Conservation (phyloP, 768 basidiomycete species). For the Gloeopeniophorella convolvens region DNA sequence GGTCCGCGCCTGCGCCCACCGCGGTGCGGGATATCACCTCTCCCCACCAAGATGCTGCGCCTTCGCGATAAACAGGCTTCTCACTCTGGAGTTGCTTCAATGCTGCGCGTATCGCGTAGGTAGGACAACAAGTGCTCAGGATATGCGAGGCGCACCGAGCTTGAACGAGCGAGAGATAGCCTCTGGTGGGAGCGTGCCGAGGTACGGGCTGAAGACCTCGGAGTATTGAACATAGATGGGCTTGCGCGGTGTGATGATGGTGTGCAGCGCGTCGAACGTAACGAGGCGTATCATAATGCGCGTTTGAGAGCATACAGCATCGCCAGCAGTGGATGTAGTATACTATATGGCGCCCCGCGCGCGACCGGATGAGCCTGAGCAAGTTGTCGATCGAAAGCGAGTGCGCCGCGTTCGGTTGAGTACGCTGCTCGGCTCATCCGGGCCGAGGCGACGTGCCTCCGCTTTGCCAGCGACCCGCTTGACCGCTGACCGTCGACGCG, state of each 20-base stretch:
- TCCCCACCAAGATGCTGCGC: slow-evolving; percentile 64
- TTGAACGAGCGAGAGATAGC: slow-evolving; percentile 54
- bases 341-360: no score
- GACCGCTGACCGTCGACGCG: background rate
- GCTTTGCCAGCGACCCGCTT: background rate
- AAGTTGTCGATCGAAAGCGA: no score
- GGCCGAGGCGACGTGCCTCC: no score
- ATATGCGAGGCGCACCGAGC: slow-evolving; percentile 36
- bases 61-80: slow-evolving; percentile 51
- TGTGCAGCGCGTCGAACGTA: slow-evolving; percentile 75
- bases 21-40: slow-evolving; percentile 72
- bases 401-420: no score
- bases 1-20: slow-evolving; percentile 64
- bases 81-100: slow-evolving; percentile 49
- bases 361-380: no score
- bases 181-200: slow-evolving; percentile 53
- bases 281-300: slow-evolving; percentile 49
- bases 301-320: no score
- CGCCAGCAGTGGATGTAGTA: no score
- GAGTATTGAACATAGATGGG: slow-evolving; percentile 65
- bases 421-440: no score
- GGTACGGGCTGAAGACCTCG: slow-evolving; percentile 56
- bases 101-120: slow-evolving; percentile 26
- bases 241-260: slow-evolving; percentile 60
- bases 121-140: background rate